A percentile compares a stretch with the other conserved stretches of the same genome.
Conservation (phyloP, 306 rosid genomes). For the Alnus glutinosa region DNA sequence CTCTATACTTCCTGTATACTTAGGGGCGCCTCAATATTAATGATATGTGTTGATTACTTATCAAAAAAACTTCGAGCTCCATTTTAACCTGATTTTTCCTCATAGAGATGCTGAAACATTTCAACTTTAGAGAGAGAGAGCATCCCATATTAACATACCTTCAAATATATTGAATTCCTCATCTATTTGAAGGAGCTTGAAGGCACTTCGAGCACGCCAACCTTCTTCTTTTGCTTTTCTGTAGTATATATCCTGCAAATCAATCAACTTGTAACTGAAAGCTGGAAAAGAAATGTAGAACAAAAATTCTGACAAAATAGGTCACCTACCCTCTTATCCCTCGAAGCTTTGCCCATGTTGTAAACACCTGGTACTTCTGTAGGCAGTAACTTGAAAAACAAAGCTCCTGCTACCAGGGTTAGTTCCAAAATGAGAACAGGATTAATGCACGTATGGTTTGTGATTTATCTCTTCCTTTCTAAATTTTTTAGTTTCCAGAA, state of each 20-base stretch:
- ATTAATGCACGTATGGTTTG: not conserved
- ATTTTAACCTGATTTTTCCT: not conserved
- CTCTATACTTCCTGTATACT: not conserved
- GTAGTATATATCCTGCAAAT: slow-evolving; percentile 82
- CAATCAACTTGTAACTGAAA: slow-evolving; percentile 20
- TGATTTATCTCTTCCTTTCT: not conserved
- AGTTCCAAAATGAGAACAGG: slow-evolving; percentile 4
- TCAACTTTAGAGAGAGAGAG: not conserved
- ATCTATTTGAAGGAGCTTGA: slow-evolving; percentile 93
- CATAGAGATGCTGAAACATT: not conserved
- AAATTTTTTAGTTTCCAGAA: not conserved
- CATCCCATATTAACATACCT: slow-evolving; percentile 36
- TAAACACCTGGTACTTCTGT: not conserved
- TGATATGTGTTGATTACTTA: no score
- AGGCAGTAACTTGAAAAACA: not conserved
- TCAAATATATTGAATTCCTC: slow-evolving; percentile 90
- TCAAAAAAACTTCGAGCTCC: not conserved
- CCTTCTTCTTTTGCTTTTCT: slow-evolving; percentile 99
- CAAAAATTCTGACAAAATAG: slow-evolving; percentile 5
- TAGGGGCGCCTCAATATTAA: no score
- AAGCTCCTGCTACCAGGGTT: not conserved
- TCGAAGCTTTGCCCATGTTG: slow-evolving; percentile 92
- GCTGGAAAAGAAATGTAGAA: not conserved
- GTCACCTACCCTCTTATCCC: slow-evolving; percentile 78
- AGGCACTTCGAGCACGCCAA: slow-evolving; percentile 99